A percentile compares a stretch with the other conserved stretches of the same genome.
These are phyloP conservation scores for Bondarzewia mesenterica DNA, from an alignment of 1,284 basidiomycete genomes.

Conservation along the genomic window DNA sequence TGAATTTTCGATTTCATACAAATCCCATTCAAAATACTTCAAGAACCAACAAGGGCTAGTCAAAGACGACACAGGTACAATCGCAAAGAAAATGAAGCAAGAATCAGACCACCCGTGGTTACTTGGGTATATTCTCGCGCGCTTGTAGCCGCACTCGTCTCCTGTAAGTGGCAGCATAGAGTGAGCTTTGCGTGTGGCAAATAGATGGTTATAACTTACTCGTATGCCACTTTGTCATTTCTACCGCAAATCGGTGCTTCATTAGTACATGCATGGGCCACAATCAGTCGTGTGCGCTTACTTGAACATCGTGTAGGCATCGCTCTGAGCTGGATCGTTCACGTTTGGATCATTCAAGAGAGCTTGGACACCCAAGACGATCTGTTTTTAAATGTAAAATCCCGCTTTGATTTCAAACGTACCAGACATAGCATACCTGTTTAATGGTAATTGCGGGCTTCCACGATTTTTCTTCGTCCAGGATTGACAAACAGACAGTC, in stretches of 20 bases:
- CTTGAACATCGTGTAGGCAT: conserved; percentile 98
- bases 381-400: conserved; percentile 38
- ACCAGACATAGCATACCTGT: conserved; percentile 51
- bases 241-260: conserved; percentile 35
- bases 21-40: background rate
- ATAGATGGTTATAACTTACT: conserved; percentile 43
- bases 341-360: conserved; percentile 92
- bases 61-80: background rate
- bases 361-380: conserved; percentile 93
- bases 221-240: conserved; percentile 85
- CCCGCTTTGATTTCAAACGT: background rate
- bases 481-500: conserved; percentile 95
- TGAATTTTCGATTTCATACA: background rate
- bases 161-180: conserved; percentile 28
- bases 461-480: conserved; percentile 99
- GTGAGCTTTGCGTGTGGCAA: conserved; percentile 1
- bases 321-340: conserved; percentile 92
- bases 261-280: background rate
- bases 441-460: conserved; percentile 99
- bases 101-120: conserved; percentile 10
- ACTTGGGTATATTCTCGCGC: conserved; percentile 79
- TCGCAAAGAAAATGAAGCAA: background rate
- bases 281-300: conserved; percentile 31
- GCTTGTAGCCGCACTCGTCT: conserved; percentile 77
- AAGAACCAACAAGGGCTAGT: background rate